Evolutionary conservation across 331 rosid genomes (phyloP).

Genomic region (Phaseolus coccineus): DNA sequence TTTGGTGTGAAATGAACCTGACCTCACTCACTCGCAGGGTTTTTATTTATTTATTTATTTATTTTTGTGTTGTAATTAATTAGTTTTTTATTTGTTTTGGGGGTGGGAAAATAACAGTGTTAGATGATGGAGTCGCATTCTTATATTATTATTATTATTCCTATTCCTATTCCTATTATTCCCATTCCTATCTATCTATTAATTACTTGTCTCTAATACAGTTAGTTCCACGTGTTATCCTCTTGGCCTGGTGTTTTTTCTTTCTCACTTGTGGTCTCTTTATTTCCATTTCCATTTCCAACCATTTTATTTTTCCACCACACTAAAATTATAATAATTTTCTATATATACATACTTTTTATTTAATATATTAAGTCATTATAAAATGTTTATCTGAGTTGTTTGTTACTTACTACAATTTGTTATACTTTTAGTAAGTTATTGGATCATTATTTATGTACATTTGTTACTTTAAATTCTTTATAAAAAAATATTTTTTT

Average conservation of each 20-base stretch:
- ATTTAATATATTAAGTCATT: too few species aligned
- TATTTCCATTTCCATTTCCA: background rate
- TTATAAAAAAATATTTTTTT: too few species aligned
- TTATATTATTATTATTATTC: too few species aligned
- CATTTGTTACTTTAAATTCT: too few species aligned
- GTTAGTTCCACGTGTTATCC: slow-evolving; percentile 55
- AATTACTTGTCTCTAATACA: slow-evolving; percentile 43
- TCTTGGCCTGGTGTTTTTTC: slow-evolving; percentile 34
- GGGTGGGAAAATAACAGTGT: slow-evolving; percentile 22
- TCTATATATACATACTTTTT: too few species aligned
- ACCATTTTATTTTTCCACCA: too few species aligned
- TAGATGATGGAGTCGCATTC: background rate
- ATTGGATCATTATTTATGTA: too few species aligned
- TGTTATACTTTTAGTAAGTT: too few species aligned
- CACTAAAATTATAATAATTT: too few species aligned
- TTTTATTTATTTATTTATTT: slow-evolving; percentile 26
- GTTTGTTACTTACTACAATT: too few species aligned
- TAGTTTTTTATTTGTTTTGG: background rate
- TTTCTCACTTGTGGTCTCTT: background rate
- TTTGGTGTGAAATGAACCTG: slow-evolving; percentile 27
- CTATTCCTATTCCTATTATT: slow-evolving; percentile 10
- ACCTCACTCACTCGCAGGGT: background rate
- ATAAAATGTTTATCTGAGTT: too few species aligned
- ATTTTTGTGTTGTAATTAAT: background rate
- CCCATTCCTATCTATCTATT: slow-evolving; percentile 32